These are phyloP conservation scores for Chenopodium quinoa DNA, from an alignment of 148 eudicot genomes.

Conservation along the genomic window DNA sequence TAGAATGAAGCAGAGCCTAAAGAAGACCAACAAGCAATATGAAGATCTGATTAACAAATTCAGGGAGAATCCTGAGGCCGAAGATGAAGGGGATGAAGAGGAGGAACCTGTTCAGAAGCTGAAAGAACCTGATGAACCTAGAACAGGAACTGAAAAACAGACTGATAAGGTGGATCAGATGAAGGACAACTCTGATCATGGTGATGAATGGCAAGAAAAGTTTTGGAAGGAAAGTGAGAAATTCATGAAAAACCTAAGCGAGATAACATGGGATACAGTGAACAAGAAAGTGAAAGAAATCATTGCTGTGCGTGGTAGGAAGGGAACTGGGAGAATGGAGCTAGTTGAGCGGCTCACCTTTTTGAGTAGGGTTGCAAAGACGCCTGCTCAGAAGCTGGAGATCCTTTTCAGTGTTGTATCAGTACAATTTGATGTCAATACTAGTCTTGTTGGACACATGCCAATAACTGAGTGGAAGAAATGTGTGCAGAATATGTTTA, in stretches of 20 bases:
- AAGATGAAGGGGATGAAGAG: constrained; percentile 39
- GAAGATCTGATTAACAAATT: constrained; percentile 63
- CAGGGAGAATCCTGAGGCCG: constrained; percentile 73
- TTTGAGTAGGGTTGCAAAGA: constrained; percentile 82
- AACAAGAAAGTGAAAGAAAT: constrained; percentile 84
- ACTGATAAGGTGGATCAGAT: constrained; percentile 24
- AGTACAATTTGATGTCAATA: constrained; percentile 85
- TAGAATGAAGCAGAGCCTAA: constrained; percentile 81
- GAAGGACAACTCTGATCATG: constrained; percentile 20
- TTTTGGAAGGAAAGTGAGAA: constrained; percentile 66
- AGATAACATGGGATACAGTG: constrained; percentile 67
- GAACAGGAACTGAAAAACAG: constrained; percentile 35
- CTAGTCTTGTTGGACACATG: constrained; percentile 82
- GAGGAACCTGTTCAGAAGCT: constrained; percentile 8
- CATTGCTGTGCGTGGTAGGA: constrained; percentile 76
- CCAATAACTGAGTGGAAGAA: constrained; percentile 83
- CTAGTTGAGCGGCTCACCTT: constrained; percentile 89
- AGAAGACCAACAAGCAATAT: constrained; percentile 79
- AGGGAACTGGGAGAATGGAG: constrained; percentile 84
- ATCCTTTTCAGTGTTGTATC: constrained; percentile 77
- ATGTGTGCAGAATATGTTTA: constrained; percentile 74
- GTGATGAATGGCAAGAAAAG: constrained; percentile 51
- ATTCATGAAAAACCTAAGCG: constrained; percentile 44
- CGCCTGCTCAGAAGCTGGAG: constrained; percentile 94
- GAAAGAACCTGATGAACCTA: background rate